phyloP scores from a whole-genome alignment of 2,329 filamentous ascomycete species.

The Monosporascus sp. region DNA sequence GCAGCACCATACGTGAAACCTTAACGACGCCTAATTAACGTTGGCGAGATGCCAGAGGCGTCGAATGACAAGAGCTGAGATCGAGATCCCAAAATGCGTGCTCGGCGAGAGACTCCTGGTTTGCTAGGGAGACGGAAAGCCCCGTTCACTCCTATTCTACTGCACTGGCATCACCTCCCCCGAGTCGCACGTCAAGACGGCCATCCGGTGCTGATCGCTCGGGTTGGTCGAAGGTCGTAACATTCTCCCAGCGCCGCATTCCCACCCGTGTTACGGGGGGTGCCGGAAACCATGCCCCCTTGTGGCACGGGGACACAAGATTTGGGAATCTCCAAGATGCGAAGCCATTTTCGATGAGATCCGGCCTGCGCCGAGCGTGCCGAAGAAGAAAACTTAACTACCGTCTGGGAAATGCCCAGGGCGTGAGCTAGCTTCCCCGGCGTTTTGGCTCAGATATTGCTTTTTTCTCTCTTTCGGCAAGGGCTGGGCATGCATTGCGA shows the following conservation, averaged over 20 bases:
- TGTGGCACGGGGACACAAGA: slow-evolving; percentile 13
- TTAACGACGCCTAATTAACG: not conserved
- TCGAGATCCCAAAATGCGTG: not conserved
- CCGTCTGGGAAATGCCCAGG: slow-evolving; percentile 2
- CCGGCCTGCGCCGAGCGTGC: not conserved
- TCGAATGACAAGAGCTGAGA: not conserved
- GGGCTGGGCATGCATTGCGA: slow-evolving; percentile 11
- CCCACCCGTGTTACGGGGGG: slow-evolving; percentile 11
- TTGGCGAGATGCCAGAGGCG: not conserved
- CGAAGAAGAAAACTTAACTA: not conserved
- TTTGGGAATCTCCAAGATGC: not conserved
- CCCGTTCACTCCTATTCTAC: no score
- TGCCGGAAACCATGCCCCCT: slow-evolving; percentile 9
- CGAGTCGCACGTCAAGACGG: no score
- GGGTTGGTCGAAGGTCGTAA: slow-evolving; percentile 6
- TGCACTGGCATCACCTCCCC: no score
- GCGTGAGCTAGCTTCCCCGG: slow-evolving; percentile 2
- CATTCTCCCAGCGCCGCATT: slow-evolving; percentile 15
- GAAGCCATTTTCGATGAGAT: not conserved
- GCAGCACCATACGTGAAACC: no score
- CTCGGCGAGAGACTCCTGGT: not conserved
- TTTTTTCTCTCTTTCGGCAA: slow-evolving; percentile 7
- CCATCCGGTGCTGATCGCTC: not conserved
- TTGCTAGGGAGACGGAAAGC: no score
- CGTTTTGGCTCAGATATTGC: slow-evolving; percentile 16